Percentiles rank a stretch among this genome's conserved stretches.
phyloP scores from a whole-genome alignment of 768 basidiomycete species.

The Hemileccinum impolitum region DNA sequence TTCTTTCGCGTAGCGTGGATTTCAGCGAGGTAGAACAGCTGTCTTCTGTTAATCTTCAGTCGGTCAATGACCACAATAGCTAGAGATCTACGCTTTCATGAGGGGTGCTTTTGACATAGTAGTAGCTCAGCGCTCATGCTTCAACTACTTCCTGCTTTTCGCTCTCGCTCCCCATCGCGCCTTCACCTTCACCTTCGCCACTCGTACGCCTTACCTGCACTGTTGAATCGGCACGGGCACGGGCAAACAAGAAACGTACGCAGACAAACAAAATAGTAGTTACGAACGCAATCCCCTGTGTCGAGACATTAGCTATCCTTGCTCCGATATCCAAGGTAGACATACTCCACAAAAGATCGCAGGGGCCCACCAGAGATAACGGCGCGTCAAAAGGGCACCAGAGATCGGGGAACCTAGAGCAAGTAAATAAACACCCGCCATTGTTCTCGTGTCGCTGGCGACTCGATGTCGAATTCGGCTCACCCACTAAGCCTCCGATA shows the following conservation, averaged over 20 bases:
- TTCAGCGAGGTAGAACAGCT: too few relatives aligned
- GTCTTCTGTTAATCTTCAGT: too few relatives aligned
- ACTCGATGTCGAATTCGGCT: neutral
- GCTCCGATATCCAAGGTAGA: neutral
- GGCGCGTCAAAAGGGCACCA: slow-evolving; percentile 48
- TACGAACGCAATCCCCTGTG: slow-evolving; percentile 11
- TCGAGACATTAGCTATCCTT: neutral
- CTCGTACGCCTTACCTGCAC: too few relatives aligned
- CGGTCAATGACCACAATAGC: too few relatives aligned
- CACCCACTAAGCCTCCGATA: slow-evolving; percentile 22
- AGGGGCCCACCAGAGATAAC: slow-evolving; percentile 57
- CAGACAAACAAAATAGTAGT: slow-evolving; percentile 7
- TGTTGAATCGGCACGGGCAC: too few relatives aligned
- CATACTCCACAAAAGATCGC: slow-evolving; percentile 47
- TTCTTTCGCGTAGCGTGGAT: too few relatives aligned
- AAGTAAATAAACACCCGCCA: slow-evolving; percentile 16
- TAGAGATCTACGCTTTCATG: too few relatives aligned
- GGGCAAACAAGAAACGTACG: slow-evolving; percentile 10
- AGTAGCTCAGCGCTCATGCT: too few relatives aligned
- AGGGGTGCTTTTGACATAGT: too few relatives aligned
- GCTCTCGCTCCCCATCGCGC: too few relatives aligned
- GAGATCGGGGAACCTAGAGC: slow-evolving; percentile 50
- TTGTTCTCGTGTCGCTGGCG: neutral
- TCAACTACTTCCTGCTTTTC: neutral
- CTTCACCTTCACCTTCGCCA: neutral